These are phyloP conservation scores for Cryphonectria naterciae DNA, from an alignment of 2,329 filamentous ascomycete species.

Conservation along the genomic window DNA sequence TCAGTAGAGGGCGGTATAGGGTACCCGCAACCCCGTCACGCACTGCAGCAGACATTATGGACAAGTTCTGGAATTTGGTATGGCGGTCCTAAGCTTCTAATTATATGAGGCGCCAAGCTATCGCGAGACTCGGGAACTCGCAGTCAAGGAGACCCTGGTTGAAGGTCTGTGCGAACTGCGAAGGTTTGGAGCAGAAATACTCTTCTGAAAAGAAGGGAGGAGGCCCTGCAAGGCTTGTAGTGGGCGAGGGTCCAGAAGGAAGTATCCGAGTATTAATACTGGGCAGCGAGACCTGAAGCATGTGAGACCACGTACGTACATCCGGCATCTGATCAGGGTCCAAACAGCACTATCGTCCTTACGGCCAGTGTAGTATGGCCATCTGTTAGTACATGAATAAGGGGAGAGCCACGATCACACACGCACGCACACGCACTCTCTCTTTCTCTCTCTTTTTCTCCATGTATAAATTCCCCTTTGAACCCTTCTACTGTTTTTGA, in stretches of 20 bases:
- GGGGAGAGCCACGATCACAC: not conserved
- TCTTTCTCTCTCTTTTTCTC: not conserved
- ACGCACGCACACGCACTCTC: not conserved
- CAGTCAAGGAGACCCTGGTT: conserved; percentile 7
- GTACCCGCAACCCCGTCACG: not conserved
- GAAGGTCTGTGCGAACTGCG: not conserved
- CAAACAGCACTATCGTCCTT: not conserved
- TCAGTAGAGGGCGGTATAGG: not conserved
- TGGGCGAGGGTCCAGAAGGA: no score
- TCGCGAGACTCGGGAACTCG: conserved; percentile 8
- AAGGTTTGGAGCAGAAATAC: no score
- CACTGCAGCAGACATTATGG: not conserved
- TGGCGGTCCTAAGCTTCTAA: not conserved
- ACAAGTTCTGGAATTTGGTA: not conserved
- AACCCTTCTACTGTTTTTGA: not conserved
- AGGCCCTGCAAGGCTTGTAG: no score
- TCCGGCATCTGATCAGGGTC: not conserved
- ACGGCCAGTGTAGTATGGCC: not conserved
- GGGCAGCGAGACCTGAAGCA: not conserved
- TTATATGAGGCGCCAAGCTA: conserved; percentile 13
- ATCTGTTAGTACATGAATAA: not conserved
- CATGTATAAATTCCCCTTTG: not conserved
- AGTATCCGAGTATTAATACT: not conserved
- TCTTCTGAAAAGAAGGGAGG: no score
- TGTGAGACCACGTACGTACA: not conserved